Conservation (phyloP, 441 rosid species). For the Rhodomyrtus psidioides region DNA sequence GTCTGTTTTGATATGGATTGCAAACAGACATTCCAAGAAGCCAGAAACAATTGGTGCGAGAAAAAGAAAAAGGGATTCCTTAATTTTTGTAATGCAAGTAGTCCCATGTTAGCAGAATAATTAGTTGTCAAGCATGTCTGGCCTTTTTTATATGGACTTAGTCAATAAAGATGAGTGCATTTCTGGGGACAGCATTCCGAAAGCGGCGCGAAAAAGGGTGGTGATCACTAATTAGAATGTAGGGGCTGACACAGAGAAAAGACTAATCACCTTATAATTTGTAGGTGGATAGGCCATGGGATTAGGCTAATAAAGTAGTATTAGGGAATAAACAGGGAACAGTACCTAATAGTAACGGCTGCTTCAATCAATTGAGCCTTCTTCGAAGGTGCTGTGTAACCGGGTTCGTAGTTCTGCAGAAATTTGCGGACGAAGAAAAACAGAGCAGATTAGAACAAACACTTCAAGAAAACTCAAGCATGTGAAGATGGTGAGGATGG, state of each 20-base stretch:
- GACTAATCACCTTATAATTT: neutral
- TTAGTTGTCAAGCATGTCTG: conserved; percentile 8
- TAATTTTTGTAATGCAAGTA: conserved; percentile 3
- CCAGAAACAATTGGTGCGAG: neutral
- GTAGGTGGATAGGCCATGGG: neutral
- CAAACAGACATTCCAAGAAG: neutral
- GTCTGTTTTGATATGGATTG: neutral
- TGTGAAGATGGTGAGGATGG: neutral
- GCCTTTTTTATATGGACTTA: neutral
- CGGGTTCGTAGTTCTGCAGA: conserved; percentile 48
- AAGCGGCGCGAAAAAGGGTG: neutral
- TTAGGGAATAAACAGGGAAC: neutral
- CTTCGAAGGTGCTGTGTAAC: conserved; percentile 53
- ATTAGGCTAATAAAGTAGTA: neutral
- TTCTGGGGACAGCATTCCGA: neutral
- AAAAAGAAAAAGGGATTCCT: neutral
- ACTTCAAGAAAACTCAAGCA: neutral
- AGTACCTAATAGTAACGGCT: conserved; percentile 47
- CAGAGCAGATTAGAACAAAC: neutral
- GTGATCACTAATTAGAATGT: neutral
- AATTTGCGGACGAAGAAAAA: neutral
- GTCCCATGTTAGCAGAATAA: neutral
- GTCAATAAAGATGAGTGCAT: neutral
- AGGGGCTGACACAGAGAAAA: neutral
- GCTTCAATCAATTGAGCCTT: conserved; percentile 37